A percentile compares a stretch with the other conserved stretches of the same genome.
Conservation (phyloP, 73 alveolate genomes). For the Diophrys appendiculata region DNA sequence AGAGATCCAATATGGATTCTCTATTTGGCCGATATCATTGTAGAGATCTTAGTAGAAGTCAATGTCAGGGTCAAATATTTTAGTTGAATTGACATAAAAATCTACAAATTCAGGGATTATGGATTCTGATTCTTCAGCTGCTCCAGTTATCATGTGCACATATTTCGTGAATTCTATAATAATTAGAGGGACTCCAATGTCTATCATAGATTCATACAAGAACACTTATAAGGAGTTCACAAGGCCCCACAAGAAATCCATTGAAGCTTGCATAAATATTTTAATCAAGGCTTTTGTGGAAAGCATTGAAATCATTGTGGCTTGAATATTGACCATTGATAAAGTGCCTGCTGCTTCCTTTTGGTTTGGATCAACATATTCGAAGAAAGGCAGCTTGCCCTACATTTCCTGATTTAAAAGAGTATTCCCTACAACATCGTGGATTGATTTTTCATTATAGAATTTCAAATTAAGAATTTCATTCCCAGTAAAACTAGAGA, state of each 20-base stretch:
- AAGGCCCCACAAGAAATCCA: background rate
- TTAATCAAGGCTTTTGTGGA: background rate
- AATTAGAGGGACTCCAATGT: background rate
- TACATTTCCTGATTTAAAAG: background rate
- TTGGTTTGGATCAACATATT: background rate
- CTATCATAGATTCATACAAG: background rate
- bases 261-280: background rate
- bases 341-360: background rate
- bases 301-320: background rate
- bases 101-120: no score
- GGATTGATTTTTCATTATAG: background rate
- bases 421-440: background rate
- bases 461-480: background rate
- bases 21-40: no score
- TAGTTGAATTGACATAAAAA: no score
- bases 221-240: background rate
- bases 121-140: no score
- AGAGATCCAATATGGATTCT: no score
- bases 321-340: background rate
- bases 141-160: background rate
- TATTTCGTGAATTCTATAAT: background rate
- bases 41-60: no score
- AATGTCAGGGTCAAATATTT: no score
- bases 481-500: background rate
- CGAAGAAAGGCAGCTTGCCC: background rate